phyloP scores from a whole-genome alignment of 2,329 filamentous ascomycete species.

The Beauveria medogensis region DNA sequence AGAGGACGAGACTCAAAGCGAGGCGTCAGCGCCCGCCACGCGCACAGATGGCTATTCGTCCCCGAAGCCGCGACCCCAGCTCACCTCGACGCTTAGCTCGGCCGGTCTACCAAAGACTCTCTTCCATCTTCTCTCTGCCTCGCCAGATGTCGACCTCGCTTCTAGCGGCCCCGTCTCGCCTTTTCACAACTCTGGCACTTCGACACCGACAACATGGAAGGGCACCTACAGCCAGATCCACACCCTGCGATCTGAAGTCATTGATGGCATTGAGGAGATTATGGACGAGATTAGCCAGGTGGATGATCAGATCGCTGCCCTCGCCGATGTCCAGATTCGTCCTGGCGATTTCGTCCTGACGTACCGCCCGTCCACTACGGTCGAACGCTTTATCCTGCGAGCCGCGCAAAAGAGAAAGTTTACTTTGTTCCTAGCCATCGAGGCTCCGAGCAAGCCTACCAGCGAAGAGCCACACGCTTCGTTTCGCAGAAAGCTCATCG shows the following conservation, averaged over 20 bases:
- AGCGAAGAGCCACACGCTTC: slow-evolving; percentile 37
- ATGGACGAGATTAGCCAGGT: slow-evolving; percentile 90
- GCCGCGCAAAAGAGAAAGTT: slow-evolving; percentile 87
- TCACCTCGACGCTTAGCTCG: slow-evolving; percentile 46
- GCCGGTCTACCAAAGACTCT: slow-evolving; percentile 67
- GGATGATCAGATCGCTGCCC: slow-evolving; percentile 84
- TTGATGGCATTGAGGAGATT: slow-evolving; percentile 91
- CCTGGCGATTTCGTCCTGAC: slow-evolving; percentile 88
- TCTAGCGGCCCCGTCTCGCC: slow-evolving; percentile 35
- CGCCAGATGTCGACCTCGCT: slow-evolving; percentile 39
- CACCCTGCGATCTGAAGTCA: slow-evolving; percentile 80
- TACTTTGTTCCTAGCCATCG: slow-evolving; percentile 78
- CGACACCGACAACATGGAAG: slow-evolving; percentile 37
- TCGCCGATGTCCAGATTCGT: slow-evolving; percentile 86
- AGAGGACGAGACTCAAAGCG: slow-evolving; percentile 51
- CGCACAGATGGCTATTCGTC: slow-evolving; percentile 22
- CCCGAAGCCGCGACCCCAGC: slow-evolving; percentile 51
- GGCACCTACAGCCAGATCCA: slow-evolving; percentile 40
- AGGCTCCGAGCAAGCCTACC: slow-evolving; percentile 31
- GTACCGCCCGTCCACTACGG: slow-evolving; percentile 75
- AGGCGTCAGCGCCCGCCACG: slow-evolving; percentile 31
- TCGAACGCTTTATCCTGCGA: slow-evolving; percentile 81
- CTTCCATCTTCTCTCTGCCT: slow-evolving; percentile 78
- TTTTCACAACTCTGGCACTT: slow-evolving; percentile 38
- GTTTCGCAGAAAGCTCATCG: slow-evolving; percentile 70